phyloP scores from a whole-genome alignment of 2,329 filamentous ascomycete species.

The Meredithiella fracta region DNA sequence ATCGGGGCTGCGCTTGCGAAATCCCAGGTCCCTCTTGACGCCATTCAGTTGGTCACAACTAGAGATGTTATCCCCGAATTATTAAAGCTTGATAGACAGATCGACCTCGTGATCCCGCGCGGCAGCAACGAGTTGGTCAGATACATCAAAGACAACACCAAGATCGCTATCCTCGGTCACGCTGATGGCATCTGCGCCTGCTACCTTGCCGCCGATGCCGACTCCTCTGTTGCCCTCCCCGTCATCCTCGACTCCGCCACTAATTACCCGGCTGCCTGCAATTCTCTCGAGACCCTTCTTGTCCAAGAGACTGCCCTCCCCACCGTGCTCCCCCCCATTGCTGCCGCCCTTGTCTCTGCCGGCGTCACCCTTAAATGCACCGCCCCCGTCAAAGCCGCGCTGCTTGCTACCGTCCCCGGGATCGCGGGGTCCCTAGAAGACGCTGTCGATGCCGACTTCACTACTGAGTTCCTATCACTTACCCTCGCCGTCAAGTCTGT shows the following conservation, averaged over 20 bases:
- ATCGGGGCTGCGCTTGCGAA: slow-evolving; percentile 61
- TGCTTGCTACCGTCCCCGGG: slow-evolving; percentile 31
- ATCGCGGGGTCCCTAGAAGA: slow-evolving; percentile 35
- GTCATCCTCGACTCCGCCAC: slow-evolving; percentile 86
- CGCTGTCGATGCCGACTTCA: slow-evolving; percentile 54
- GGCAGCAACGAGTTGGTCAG: slow-evolving; percentile 81
- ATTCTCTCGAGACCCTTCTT: slow-evolving; percentile 80
- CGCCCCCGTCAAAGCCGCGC: slow-evolving; percentile 43
- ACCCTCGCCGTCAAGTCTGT: slow-evolving; percentile 73
- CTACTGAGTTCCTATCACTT: slow-evolving; percentile 79
- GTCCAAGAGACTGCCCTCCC: slow-evolving; percentile 56
- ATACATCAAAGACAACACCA: slow-evolving; percentile 77
- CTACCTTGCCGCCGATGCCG: slow-evolving; percentile 68
- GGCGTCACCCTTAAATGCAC: slow-evolving; percentile 80
- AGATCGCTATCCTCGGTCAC: slow-evolving; percentile 90
- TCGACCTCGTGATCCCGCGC: slow-evolving; percentile 88
- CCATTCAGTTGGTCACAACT: slow-evolving; percentile 86
- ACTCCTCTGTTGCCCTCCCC: slow-evolving; percentile 51
- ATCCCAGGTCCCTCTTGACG: slow-evolving; percentile 65
- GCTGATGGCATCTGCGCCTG: slow-evolving; percentile 83
- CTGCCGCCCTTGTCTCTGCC: slow-evolving; percentile 54
- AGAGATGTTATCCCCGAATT: slow-evolving; percentile 79
- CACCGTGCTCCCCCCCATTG: slow-evolving; percentile 53
- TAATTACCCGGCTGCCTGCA: slow-evolving; percentile 89
- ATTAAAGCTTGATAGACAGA: slow-evolving; percentile 69